Evolutionary conservation across 345 rosid species (phyloP).

Genomic region (Lagerstroemia speciosa): DNA sequence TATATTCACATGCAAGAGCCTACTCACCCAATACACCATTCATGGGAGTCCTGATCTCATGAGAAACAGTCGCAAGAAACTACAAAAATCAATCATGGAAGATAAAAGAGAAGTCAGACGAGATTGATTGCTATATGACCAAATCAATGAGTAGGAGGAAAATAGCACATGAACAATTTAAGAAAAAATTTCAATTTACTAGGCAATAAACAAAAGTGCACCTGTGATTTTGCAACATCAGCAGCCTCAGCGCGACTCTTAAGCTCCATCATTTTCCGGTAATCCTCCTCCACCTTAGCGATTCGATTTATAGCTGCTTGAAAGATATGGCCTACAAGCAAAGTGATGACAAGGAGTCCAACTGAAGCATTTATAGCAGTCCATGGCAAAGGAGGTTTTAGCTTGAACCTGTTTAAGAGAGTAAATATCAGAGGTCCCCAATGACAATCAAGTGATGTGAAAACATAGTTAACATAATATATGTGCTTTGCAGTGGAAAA

Average conservation of each 20-base stretch:
- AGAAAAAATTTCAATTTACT: neutral
- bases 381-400: slow-evolving; percentile 74
- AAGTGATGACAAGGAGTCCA: slow-evolving; percentile 54
- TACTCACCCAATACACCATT: slow-evolving; percentile 72
- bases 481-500: neutral
- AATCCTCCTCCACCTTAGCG: slow-evolving; percentile 69
- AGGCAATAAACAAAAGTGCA: slow-evolving; percentile 13
- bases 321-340: slow-evolving; percentile 71
- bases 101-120: neutral
- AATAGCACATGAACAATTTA: neutral
- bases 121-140: neutral
- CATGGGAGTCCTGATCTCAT: slow-evolving; percentile 97
- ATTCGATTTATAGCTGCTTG: slow-evolving; percentile 66
- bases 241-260: slow-evolving; percentile 97
- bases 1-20: neutral
- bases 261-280: slow-evolving; percentile 62
- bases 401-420: slow-evolving; percentile 56
- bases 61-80: slow-evolving; percentile 98
- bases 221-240: slow-evolving; percentile 97
- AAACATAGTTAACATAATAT: neutral
- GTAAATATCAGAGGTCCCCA: neutral
- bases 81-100: slow-evolving; percentile 20
- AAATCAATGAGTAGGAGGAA: neutral
- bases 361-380: slow-evolving; percentile 52
- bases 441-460: neutral